These are phyloP conservation scores for Paraphoma chrysanthemicola DNA, from an alignment of 2,329 filamentous ascomycete species.

Conservation along the genomic window DNA sequence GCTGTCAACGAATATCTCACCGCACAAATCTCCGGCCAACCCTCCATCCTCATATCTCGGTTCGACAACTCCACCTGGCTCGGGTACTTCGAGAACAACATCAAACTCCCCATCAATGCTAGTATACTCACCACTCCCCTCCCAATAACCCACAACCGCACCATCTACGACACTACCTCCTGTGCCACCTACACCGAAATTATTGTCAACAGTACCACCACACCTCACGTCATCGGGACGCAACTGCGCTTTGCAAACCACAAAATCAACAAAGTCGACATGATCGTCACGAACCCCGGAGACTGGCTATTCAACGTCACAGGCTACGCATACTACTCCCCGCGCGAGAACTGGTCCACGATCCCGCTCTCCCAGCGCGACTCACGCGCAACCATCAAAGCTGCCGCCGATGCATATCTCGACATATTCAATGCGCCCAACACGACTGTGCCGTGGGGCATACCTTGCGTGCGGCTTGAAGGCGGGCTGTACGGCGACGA, in stretches of 20 bases:
- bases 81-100: slow-evolving; percentile 34
- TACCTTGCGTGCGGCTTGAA: slow-evolving; percentile 33
- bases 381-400: slow-evolving; percentile 17
- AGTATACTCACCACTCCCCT: slow-evolving; percentile 26
- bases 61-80: slow-evolving; percentile 36
- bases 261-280: slow-evolving; percentile 30
- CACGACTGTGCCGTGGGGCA: slow-evolving; percentile 31
- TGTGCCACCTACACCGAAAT: slow-evolving; percentile 37
- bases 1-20: slow-evolving; percentile 24
- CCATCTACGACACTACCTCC: slow-evolving; percentile 25
- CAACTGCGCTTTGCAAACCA: slow-evolving; percentile 33
- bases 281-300: slow-evolving; percentile 30
- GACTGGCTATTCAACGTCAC: slow-evolving; percentile 38
- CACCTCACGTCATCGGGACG: slow-evolving; percentile 35
- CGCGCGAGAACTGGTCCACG: slow-evolving; percentile 22
- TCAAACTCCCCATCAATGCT: slow-evolving; percentile 21
- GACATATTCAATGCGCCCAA: slow-evolving; percentile 25
- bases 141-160: slow-evolving; percentile 24
- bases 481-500: slow-evolving; percentile 32
- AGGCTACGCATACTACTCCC: slow-evolving; percentile 18
- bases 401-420: slow-evolving; percentile 27
- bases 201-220: slow-evolving; percentile 23
- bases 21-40: slow-evolving; percentile 22
- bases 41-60: slow-evolving; percentile 14
- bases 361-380: slow-evolving; percentile 19